Percentiles rank a stretch among this genome's conserved stretches.
phyloP scores from a whole-genome alignment of 345 rosid species.

The Brassica incana region DNA sequence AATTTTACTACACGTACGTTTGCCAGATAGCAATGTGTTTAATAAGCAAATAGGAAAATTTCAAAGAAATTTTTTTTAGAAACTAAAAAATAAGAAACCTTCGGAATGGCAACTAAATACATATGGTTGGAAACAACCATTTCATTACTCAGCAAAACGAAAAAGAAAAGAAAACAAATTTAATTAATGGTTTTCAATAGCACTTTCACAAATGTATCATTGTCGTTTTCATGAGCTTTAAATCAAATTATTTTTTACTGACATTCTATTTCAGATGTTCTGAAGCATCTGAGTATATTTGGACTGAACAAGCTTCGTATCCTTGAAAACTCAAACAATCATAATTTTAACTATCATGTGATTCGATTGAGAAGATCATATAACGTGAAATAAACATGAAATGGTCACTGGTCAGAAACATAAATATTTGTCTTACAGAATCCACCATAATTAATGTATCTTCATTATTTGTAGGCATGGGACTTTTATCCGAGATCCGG shows the following conservation, averaged over 20 bases:
- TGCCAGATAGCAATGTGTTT: conserved; percentile 4
- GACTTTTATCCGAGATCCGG: too few species aligned
- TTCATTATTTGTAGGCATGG: too few species aligned
- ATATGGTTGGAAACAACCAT: conserved; percentile 32
- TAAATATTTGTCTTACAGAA: background rate
- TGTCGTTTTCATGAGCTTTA: conserved; percentile 29
- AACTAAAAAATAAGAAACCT: background rate
- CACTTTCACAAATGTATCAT: conserved; percentile 12
- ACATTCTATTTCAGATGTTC: conserved; percentile 16
- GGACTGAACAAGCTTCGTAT: conserved; percentile 16
- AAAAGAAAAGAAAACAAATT: conserved; percentile 15
- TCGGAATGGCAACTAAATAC: conserved; percentile 23
- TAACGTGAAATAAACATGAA: conserved; percentile 14
- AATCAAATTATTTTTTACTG: background rate
- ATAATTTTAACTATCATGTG: background rate
- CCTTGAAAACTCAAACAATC: background rate
- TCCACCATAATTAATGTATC: background rate
- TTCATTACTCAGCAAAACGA: conserved; percentile 21
- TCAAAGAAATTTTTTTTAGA: background rate
- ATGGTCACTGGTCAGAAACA: background rate
- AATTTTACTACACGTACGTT: background rate
- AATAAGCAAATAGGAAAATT: conserved; percentile 2
- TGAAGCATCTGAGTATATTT: conserved; percentile 19
- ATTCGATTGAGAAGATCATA: background rate
- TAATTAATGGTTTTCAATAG: conserved; percentile 15